These are phyloP conservation scores for Pseudogymnoascus verrucosus DNA, from an alignment of 2,329 filamentous ascomycete species.

Conservation along the genomic window DNA sequence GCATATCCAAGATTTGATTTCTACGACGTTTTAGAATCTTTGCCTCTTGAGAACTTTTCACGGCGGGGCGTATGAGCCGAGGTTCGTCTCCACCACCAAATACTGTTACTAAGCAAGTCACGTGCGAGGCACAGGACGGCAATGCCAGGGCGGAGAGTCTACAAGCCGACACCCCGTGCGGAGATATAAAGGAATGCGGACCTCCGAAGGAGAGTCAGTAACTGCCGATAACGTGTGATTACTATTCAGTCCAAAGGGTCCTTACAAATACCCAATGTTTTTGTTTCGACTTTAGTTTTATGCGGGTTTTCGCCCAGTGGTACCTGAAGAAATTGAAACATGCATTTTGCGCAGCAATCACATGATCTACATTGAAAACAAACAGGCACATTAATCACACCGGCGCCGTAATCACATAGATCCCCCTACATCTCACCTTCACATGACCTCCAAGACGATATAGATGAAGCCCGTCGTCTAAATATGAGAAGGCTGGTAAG, in stretches of 20 bases:
- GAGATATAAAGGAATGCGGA: background rate
- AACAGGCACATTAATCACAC: background rate
- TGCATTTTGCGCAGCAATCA: background rate
- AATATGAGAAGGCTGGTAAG: constrained; percentile 9
- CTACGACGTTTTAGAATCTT: background rate
- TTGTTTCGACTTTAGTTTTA: background rate
- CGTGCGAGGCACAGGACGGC: background rate
- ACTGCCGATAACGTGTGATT: background rate
- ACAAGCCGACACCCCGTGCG: background rate
- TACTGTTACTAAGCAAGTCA: background rate
- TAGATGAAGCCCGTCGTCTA: background rate
- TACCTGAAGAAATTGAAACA: background rate
- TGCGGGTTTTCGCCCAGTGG: background rate
- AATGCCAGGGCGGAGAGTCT: background rate
- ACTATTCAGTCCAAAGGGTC: background rate
- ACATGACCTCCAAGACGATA: background rate
- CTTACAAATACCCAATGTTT: background rate
- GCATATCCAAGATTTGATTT: constrained; percentile 1
- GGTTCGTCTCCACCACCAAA: background rate
- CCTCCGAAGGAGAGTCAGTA: background rate
- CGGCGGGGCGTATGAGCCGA: background rate
- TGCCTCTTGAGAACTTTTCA: background rate
- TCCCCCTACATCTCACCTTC: background rate
- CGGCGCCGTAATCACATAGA: background rate
- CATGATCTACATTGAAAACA: background rate